Conservation (phyloP, 805 yeast genomes). For the Kodamaea hsintzibuensis region DNA sequence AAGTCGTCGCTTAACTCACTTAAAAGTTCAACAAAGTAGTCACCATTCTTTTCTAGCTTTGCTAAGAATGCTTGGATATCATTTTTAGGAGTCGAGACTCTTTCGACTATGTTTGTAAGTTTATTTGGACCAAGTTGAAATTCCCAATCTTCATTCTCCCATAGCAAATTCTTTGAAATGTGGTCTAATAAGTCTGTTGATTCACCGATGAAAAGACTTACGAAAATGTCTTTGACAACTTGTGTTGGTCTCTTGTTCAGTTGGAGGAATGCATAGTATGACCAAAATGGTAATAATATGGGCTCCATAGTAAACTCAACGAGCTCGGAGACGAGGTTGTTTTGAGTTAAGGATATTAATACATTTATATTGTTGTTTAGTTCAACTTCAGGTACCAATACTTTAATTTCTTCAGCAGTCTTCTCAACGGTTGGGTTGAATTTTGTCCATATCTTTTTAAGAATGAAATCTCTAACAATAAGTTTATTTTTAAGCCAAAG, state of each 20-base stretch:
- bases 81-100: constrained; percentile 1
- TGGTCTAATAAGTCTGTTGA: constrained; percentile 26
- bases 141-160: constrained; percentile 38
- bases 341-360: constrained; percentile 58
- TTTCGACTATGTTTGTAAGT: constrained; percentile 29
- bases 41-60: constrained; percentile 28
- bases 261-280: constrained; percentile 41
- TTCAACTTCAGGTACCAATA: constrained; percentile 45
- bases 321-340: constrained; percentile 27
- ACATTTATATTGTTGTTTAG: constrained; percentile 67
- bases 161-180: constrained; percentile 34
- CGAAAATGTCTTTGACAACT: constrained; percentile 38
- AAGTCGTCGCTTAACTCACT: constrained; percentile 49
- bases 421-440: constrained; percentile 39
- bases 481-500: constrained; percentile 51
- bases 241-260: constrained; percentile 29
- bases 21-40: constrained; percentile 42
- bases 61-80: constrained; percentile 25
- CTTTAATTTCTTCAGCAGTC: constrained; percentile 16
- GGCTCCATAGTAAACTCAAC: constrained; percentile 28
- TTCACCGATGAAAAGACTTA: constrained; percentile 34
- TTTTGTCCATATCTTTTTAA: constrained; percentile 47
- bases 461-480: constrained; percentile 60
- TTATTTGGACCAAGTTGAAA: constrained; percentile 44
- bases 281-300: constrained; percentile 42